These are phyloP conservation scores for Penicillium polonicum DNA, from an alignment of 2,329 filamentous ascomycete species.

Conservation along the genomic window DNA sequence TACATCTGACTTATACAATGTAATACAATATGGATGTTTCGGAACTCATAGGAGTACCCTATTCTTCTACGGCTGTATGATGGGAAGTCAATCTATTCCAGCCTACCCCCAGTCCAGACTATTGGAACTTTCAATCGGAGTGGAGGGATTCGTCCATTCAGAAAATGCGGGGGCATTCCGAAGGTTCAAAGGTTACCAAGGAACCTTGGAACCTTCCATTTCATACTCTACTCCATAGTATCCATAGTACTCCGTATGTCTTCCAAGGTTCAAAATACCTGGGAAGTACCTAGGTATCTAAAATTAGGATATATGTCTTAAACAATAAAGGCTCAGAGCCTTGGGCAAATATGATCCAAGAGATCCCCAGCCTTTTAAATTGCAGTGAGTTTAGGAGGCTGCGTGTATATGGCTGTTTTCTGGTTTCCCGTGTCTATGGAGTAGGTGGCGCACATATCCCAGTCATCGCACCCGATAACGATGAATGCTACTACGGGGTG, in stretches of 20 bases:
- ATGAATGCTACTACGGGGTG: neutral
- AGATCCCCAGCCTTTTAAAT: neutral
- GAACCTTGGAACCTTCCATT: no score
- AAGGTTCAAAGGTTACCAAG: neutral
- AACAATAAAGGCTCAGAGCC: neutral
- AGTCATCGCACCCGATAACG: no score
- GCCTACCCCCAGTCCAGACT: neutral
- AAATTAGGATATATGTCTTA: conserved; percentile 5
- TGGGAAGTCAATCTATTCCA: neutral
- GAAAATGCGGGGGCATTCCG: conserved; percentile 5
- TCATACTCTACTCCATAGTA: no score
- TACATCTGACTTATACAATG: neutral
- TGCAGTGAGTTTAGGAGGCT: neutral
- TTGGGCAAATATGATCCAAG: neutral
- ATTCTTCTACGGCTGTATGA: neutral
- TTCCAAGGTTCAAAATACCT: neutral
- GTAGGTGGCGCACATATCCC: neutral
- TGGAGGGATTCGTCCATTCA: neutral
- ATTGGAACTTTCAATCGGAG: conserved; percentile 2
- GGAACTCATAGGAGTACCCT: neutral
- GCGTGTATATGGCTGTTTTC: neutral
- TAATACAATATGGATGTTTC: neutral
- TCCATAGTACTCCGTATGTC: neutral
- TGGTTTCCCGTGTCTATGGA: no score
- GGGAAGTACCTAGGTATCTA: neutral